phyloP scores from a whole-genome alignment of 2,329 filamentous ascomycete genomes.

The Nannizzia gypsea region DNA sequence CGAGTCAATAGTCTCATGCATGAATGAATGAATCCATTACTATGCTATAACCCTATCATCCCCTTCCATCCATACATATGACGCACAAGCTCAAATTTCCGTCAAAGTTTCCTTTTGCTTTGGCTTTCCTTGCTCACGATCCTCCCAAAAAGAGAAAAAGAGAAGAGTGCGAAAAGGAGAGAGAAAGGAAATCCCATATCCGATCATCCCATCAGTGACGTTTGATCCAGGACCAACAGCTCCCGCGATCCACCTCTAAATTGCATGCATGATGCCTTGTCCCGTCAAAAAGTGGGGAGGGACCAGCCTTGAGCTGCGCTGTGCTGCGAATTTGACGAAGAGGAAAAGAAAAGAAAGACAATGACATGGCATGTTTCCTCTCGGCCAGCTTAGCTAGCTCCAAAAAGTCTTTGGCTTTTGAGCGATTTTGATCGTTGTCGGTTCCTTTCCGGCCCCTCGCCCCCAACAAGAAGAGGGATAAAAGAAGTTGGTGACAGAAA shows the following conservation, averaged over 20 bases:
- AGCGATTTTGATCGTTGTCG: neutral
- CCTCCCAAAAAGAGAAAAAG: neutral
- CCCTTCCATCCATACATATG: neutral
- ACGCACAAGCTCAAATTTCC: neutral
- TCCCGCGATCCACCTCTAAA: neutral
- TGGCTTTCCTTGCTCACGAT: too few species aligned
- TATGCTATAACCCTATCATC: neutral
- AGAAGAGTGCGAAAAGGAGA: neutral
- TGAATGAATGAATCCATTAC: neutral
- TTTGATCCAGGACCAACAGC: too few species aligned
- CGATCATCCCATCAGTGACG: neutral
- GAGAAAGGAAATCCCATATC: neutral
- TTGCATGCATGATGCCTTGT: neutral
- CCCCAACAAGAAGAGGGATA: neutral
- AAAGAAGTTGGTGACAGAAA: neutral
- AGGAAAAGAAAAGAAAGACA: too few species aligned
- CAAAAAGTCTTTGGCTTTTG: neutral
- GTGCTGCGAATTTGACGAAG: too few species aligned
- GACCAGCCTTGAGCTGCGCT: neutral
- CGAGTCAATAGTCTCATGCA: constrained; percentile 6
- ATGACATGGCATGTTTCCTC: neutral
- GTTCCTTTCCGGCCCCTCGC: neutral
- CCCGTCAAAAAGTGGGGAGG: neutral
- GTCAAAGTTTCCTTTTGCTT: neutral
- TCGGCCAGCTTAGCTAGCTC: too few species aligned